Base-by-base conservation (phyloP, 2,329 filamentous ascomycete species). In the Colletotrichum abscissum region DNA sequence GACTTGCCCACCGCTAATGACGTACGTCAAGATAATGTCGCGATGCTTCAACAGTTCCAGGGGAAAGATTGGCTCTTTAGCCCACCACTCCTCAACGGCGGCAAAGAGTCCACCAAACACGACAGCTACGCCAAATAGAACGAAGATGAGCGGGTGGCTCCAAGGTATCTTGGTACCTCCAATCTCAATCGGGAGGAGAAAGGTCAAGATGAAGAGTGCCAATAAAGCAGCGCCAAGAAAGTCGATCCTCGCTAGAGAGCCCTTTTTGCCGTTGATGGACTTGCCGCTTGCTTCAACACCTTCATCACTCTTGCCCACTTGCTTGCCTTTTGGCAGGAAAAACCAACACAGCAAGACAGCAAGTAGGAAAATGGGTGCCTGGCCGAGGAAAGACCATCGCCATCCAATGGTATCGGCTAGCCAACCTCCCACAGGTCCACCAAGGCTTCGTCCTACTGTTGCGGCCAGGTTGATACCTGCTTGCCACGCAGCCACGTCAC, bases 391-490 rank as follows among this genome's bases (percentile, higher is more conserved):
- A 71, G 89, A 92, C 88, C 89, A 92, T 24, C 92, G 85, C 92
- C 92, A 94, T 11, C 92, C 91, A 30, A 94, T 84, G 1, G 82
- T 84, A 75, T 93, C 91, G 24, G 90, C 90, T 12, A 94, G 86
- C 54, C 88, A 86, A 1, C 92, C 92, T 2, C 92, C 92, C 7
- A 88, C 77, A 1, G 88, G 88, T 0, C 87, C 88, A 1, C 88
- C 88, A 0, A 89, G 76, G 57, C 86, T 88, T 46, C 88, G 82
- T 2, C 87, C 88, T 2, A 84, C 82, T 0, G 88, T 89, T 12
- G 86, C 84, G 12, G 86, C 84, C 0, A 90, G 82, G 56, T 90
- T 89, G 69, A 88, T 82, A 72, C 88, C 89, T 12, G 86, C 85
- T 63, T 87, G 84, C 88, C 88, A 90, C 1, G 85, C 81, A 0